Base-by-base conservation (phyloP, 2,329 filamentous ascomycete species). In the Nemania sp. region DNA sequence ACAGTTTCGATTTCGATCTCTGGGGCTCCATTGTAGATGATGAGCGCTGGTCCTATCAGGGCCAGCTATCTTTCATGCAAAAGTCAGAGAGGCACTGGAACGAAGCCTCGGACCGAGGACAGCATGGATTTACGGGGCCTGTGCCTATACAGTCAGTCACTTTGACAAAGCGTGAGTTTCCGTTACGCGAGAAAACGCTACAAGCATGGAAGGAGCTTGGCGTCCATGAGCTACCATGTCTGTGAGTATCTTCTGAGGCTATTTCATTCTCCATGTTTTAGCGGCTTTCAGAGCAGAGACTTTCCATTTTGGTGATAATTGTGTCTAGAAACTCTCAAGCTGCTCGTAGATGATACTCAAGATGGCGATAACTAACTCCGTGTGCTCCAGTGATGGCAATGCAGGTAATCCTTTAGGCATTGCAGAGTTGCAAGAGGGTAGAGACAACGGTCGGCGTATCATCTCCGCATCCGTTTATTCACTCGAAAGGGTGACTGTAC, bases 41-140 rank as follows among this genome's bases (percentile, higher is more conserved):
- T 64, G 26, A 73, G 1, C 69, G 74, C 3, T 85, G 82, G 79
- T 77, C 76, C 52, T 82, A 80, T 47, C 74, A 80, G 0, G 75
- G 76, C n/a, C 75, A 83, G 51, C 77, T 81, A 10, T 80, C 79
- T 1, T 85, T 82, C 66, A 79, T 81, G 64, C 72, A 72, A 32
- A 79, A 77, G 53, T 69, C 74, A 0, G 79, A 81, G 69, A 72
- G 57, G 1, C 68, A 73, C 26, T 74, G 72, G 43, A 70, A 69
- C n/a, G 32, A 58, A 1, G 58, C 66, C 5, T 57, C 62, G 8
- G 68, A 76, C 54, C 43, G 43, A 0, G 32, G 60, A 5, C 62
- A 73, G 2, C 74, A 80, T 52, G 78, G 79, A 0, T 54, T 57
- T 22, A 45, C 72, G 15, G 76, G 78, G 1, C 74, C 75, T 3